phyloP scores from a whole-genome alignment of 805 yeast species.

The Maudiozyma pseudohumilis region DNA sequence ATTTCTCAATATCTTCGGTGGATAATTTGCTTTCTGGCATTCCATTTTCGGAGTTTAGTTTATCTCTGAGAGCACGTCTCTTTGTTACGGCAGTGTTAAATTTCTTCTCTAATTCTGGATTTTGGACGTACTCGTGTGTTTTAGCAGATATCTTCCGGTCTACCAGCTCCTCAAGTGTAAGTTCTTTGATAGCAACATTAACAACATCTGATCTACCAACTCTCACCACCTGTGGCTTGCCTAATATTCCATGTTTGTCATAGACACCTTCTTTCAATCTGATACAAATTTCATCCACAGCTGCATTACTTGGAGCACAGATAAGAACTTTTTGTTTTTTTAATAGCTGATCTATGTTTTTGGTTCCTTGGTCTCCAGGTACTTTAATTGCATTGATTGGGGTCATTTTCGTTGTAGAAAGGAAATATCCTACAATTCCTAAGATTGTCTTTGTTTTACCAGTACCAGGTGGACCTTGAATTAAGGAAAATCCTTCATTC shows the following conservation, averaged over 20 bases:
- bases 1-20: constrained; percentile 37
- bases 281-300: constrained; percentile 87
- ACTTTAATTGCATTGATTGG: constrained; percentile 26
- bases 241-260: constrained; percentile 41
- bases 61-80: constrained; percentile 44
- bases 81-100: constrained; percentile 46
- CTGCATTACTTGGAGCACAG: constrained; percentile 99
- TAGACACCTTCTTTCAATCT: constrained; percentile 68
- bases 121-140: constrained; percentile 29
- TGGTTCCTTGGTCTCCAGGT: constrained; percentile 19
- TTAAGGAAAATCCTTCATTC: constrained; percentile 70
- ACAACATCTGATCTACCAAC: constrained; percentile 86
- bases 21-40: constrained; percentile 37
- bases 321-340: constrained; percentile 55
- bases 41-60: constrained; percentile 33
- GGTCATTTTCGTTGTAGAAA: constrained; percentile 32
- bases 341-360: constrained; percentile 16
- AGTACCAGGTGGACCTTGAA: constrained; percentile 99
- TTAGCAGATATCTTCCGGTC: constrained; percentile 44
- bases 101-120: constrained; percentile 38
- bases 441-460: constrained; percentile 96
- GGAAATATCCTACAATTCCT: constrained; percentile 75
- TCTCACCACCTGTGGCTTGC: constrained; percentile 66
- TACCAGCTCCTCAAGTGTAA: constrained; percentile 78
- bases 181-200: constrained; percentile 68